Evolutionary conservation across 345 rosid species (phyloP), one percentile per base, ranked within the genome.

Genomic region (Noccaea bulbosa): DNA sequence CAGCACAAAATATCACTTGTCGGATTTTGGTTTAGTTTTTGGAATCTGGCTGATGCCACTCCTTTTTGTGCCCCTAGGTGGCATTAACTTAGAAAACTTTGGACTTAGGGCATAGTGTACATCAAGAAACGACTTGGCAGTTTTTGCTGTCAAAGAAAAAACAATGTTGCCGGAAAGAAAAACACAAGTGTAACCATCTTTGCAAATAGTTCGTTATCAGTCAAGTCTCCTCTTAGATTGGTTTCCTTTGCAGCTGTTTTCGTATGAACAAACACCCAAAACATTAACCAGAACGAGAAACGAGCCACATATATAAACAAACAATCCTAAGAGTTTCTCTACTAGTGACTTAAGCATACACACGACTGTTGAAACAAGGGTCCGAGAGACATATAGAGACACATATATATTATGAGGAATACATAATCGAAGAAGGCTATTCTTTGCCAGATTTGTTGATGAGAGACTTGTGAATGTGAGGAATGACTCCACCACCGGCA

Each of bases 401-500:
- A 24, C 27, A 24, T 2, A 37, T n/a, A 24, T 2, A 37, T n/a
- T 14, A 37, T 57, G 48, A 7, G 16, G 11, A 0, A 33, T 0
- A 17, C 20, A 17, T 17, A 17, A 17, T 17, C 20, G 20, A 17
- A 17, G 20, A 17, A 37, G 2, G 10, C 27, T 70, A 87, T 37
- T 87, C 89, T 45, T 87, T 82, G 73, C 83, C 63, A 53, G 92
- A 79, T 67, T 87, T 87, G 86, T 85, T 84, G 80, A 87, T 85
- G 61, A 87, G 88, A 4, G 90, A 87, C 72, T 87, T 87, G 82
- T 87, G 92, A 74, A 87, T 87, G 78, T 85, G 92, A 5, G 89
- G 89, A 67, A 87, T 87, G 46, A 87, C 92, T 60, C 92, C 92
- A 61, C 92, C 92, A 67, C 92, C 88, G 41, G 89, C 93, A 64